These are phyloP conservation scores for Colletotrichum orbiculare DNA, from an alignment of 2,329 filamentous ascomycete species.

Conservation along the genomic window DNA sequence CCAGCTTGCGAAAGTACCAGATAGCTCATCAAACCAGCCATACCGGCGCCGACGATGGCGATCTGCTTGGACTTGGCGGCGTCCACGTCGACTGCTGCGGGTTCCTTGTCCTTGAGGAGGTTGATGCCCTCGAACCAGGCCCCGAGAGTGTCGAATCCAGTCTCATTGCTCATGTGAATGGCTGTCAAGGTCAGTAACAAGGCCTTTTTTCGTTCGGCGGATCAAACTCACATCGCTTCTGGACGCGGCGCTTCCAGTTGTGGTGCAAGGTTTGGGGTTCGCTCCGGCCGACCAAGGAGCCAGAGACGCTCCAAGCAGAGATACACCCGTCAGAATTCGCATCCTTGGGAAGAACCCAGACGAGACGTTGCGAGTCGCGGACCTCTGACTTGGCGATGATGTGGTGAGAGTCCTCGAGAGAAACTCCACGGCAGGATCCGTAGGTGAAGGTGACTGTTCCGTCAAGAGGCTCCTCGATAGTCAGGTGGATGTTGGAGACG, in stretches of 20 bases:
- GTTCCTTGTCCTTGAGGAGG: slow-evolving; percentile 65
- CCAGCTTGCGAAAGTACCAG: slow-evolving; percentile 63
- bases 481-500: slow-evolving; percentile 48
- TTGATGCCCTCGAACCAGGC: slow-evolving; percentile 76
- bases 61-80: slow-evolving; percentile 67
- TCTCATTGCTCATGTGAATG: slow-evolving; percentile 62
- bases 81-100: slow-evolving; percentile 61
- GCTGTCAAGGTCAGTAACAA: slow-evolving; percentile 37
- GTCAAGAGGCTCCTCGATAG: slow-evolving; percentile 34
- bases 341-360: slow-evolving; percentile 41
- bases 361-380: slow-evolving; percentile 39
- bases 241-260: slow-evolving; percentile 40
- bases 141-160: slow-evolving; percentile 58
- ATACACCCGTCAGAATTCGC: slow-evolving; percentile 49
- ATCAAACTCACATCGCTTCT: slow-evolving; percentile 33
- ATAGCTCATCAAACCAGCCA: slow-evolving; percentile 72
- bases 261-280: slow-evolving; percentile 45
- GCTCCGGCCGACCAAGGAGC: slow-evolving; percentile 49
- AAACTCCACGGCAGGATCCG: slow-evolving; percentile 38
- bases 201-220: neutral
- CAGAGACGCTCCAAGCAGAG: slow-evolving; percentile 50
- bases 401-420: slow-evolving; percentile 37
- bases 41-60: slow-evolving; percentile 74
- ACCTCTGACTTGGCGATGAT: slow-evolving; percentile 36
- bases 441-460: slow-evolving; percentile 41